Evolutionary conservation across 352 stramenopile species (phyloP).

Genomic region (Phytophthora colocasiae): DNA sequence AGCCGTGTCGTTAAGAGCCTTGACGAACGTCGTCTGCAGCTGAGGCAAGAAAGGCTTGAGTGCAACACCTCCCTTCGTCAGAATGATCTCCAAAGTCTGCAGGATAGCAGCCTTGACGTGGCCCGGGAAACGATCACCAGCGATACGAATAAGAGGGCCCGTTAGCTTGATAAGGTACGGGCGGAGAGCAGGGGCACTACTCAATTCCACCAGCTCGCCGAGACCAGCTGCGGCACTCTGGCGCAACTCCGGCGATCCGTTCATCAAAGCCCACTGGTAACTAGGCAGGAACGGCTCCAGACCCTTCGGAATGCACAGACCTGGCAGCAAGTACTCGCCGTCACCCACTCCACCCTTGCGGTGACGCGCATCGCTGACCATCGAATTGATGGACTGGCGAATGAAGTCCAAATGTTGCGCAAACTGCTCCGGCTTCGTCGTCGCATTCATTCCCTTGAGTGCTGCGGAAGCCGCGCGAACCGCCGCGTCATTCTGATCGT

Average conservation of each 20-base stretch:
- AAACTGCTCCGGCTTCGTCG: slow-evolving; percentile 93
- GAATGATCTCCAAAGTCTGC: slow-evolving; percentile 96
- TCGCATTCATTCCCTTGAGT: slow-evolving; percentile 92
- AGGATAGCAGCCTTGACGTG: slow-evolving; percentile 99
- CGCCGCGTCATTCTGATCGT: slow-evolving; percentile 92
- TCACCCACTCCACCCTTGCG: slow-evolving; percentile 91
- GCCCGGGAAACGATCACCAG: slow-evolving; percentile 97
- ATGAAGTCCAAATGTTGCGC: slow-evolving; percentile 97
- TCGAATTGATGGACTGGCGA: slow-evolving; percentile 96
- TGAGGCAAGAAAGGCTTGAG: slow-evolving; percentile 99
- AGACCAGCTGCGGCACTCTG: slow-evolving; percentile 95
- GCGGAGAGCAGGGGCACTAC: slow-evolving; percentile 87
- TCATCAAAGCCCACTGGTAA: slow-evolving; percentile 98
- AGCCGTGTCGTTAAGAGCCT: slow-evolving; percentile 97
- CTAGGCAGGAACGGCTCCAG: slow-evolving; percentile 98
- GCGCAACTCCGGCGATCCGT: slow-evolving; percentile 89
- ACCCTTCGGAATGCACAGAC: slow-evolving; percentile 84
- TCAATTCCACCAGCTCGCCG: slow-evolving; percentile 97
- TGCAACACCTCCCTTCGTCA: slow-evolving; percentile 96
- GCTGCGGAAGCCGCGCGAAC: slow-evolving; percentile 91
- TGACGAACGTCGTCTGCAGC: slow-evolving; percentile 99
- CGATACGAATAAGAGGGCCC: slow-evolving; percentile 98
- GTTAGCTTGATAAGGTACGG: slow-evolving; percentile 98
- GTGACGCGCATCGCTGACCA: slow-evolving; percentile 96
- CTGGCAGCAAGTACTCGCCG: slow-evolving; percentile 82